A percentile compares a stretch with the other conserved stretches of the same genome.
phyloP scores from a whole-genome alignment of 208 protist genomes.

The Trypanosoma congolense region DNA sequence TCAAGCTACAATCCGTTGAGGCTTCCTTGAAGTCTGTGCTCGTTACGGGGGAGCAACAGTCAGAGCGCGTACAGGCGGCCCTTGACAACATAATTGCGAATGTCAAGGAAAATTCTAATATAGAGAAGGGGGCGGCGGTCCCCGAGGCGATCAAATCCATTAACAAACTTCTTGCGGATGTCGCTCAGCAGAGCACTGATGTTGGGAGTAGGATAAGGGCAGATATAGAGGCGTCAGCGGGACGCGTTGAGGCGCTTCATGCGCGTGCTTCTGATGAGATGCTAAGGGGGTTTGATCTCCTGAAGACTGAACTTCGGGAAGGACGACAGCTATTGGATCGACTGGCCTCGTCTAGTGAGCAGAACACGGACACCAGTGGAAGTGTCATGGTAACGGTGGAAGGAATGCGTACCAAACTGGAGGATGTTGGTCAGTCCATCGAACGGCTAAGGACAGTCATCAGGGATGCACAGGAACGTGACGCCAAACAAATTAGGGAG shows the following conservation, averaged over 20 bases:
- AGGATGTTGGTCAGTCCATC: conserved; percentile 9
- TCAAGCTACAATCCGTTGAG: conserved; percentile 14
- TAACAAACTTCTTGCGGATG: conserved; percentile 3
- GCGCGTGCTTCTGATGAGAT: conserved; percentile 4
- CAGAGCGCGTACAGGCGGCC: not conserved
- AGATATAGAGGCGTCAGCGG: conserved; percentile 6
- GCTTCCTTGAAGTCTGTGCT: not conserved
- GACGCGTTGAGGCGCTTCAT: conserved; percentile 2
- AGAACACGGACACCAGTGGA: no score
- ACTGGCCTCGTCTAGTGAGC: conserved; percentile 9
- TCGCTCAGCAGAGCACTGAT: conserved; percentile 5
- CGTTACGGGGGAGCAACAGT: not conserved
- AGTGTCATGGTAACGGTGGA: conserved; percentile 4
- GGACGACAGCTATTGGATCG: conserved; percentile 14
- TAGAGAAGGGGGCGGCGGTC: not conserved
- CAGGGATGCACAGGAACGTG: not conserved
- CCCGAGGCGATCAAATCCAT: conserved; percentile 7
- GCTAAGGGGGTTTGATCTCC: conserved; percentile 4
- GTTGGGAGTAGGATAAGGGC: conserved; percentile 5
- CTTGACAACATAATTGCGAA: conserved; percentile 7
- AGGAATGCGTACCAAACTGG: conserved; percentile 18
- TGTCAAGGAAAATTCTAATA: conserved; percentile 6
- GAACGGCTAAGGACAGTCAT: conserved; percentile 1
- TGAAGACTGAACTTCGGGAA: conserved; percentile 9
- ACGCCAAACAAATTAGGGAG: not conserved